phyloP scores from a whole-genome alignment of 805 yeast genomes.

The Zygotorulaspora chibaensis region DNA sequence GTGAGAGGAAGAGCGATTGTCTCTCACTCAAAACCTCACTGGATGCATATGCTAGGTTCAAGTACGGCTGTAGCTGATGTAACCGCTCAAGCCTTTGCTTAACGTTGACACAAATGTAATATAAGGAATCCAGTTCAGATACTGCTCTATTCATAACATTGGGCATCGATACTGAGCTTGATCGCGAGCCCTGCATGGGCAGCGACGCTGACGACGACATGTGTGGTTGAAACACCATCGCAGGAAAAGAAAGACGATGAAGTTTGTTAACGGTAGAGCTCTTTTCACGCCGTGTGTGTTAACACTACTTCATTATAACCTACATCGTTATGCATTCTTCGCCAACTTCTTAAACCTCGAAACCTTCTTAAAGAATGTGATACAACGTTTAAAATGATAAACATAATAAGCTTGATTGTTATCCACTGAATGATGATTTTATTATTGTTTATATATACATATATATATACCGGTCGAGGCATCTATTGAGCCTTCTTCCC shows the following conservation, averaged over 20 bases:
- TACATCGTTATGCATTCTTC: background rate
- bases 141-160: slow-evolving; percentile 62
- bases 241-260: background rate
- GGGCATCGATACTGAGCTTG: slow-evolving; percentile 22
- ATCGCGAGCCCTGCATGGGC: slow-evolving; percentile 18
- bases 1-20: slow-evolving; percentile 53
- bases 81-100: slow-evolving; percentile 52
- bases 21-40: slow-evolving; percentile 70
- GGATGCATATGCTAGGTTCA: slow-evolving; percentile 56
- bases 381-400: slow-evolving; percentile 10
- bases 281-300: no score
- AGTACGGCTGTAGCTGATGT: slow-evolving; percentile 64
- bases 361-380: slow-evolving; percentile 4
- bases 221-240: slow-evolving; percentile 12
- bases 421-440: background rate
- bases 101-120: slow-evolving; percentile 57
- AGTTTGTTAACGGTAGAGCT: no score
- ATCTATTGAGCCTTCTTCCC: slow-evolving; percentile 24
- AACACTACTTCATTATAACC: no score
- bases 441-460: background rate
- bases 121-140: slow-evolving; percentile 61
- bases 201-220: slow-evolving; percentile 15
- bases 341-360: slow-evolving; percentile 1
- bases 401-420: slow-evolving; percentile 4
- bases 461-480: background rate